Base-by-base conservation (phyloP, 441 rosid genomes). In the Pelargonium australe region DNA sequence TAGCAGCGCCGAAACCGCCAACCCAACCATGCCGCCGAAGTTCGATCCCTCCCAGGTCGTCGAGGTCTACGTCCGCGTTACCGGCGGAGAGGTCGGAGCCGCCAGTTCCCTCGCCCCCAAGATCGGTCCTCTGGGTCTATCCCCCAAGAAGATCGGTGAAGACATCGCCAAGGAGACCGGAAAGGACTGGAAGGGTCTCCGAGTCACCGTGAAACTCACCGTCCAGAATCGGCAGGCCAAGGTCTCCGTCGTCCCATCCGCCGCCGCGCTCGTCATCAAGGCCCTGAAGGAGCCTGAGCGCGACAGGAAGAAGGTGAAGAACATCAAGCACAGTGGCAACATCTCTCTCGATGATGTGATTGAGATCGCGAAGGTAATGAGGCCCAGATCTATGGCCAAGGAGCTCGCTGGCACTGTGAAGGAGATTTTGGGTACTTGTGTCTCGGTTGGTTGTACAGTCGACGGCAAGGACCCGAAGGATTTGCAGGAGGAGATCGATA, bases 41-140 rank as follows among this genome's bases (percentile, higher is more conserved):
- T 16, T 51, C 58, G 58, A 51, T 3, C 58, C 58, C 7, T 13
- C 58, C 19, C 58, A 51, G 16, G 16, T 51, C 19, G 58, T 51
- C 6, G 58, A 51, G 19, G 58, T 51, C 58, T 51, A 51, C 58
- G 58, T 51, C 19, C 58, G 58, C 58, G 58, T 51, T 7, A 51
- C 58, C 58, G 58, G 58, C 58, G 58, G 58, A 4, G 58, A 51
- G 58, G 58, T 51, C 58, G 58, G 58, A 2, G 58, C 58, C 17
- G 58, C 57, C 16, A 51, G 57, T n/a, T 51, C 57, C 3, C 17
- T 51, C 16, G 57, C 57, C n/a, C 57, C 57, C 16, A 51, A 51
- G n/a, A 51, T 51, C 57, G 57, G 57, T n/a, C 57, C 57, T 0
- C 57, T 51, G 6, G 57, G 57, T n/a, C 57, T 51, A 17, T 51